phyloP scores from a whole-genome alignment of 352 stramenopile species.

The Globisporangium mamillatum region DNA sequence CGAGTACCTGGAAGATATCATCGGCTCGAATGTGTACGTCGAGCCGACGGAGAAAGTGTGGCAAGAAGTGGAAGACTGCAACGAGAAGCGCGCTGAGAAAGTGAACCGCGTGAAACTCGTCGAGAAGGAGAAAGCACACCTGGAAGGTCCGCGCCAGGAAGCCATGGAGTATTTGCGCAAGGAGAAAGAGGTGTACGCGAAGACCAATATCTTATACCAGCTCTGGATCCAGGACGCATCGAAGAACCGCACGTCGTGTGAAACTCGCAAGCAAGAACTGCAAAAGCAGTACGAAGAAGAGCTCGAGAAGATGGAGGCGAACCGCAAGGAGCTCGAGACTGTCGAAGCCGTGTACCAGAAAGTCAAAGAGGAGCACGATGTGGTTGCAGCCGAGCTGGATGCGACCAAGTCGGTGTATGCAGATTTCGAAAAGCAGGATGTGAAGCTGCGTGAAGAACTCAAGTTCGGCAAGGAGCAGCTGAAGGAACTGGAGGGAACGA shows the following conservation, averaged over 20 bases:
- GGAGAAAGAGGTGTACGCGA: slow-evolving; percentile 94
- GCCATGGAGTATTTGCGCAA: slow-evolving; percentile 94
- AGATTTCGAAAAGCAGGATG: slow-evolving; percentile 96
- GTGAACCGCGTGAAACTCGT: slow-evolving; percentile 98
- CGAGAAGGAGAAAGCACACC: slow-evolving; percentile 95
- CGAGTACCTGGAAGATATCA: slow-evolving; percentile 99
- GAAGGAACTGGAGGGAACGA: slow-evolving; percentile 89
- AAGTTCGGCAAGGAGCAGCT: slow-evolving; percentile 94
- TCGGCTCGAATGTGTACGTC: slow-evolving; percentile 98
- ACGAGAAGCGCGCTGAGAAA: slow-evolving; percentile 91
- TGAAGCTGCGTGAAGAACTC: slow-evolving; percentile 97
- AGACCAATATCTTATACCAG: slow-evolving; percentile 97
- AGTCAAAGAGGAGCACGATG: slow-evolving; percentile 84
- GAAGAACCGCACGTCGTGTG: slow-evolving; percentile 71
- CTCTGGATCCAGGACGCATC: slow-evolving; percentile 85
- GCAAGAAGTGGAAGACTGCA: slow-evolving; percentile 93
- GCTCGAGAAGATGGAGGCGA: slow-evolving; percentile 70
- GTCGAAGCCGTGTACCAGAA: slow-evolving; percentile 83
- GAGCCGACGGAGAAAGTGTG: slow-evolving; percentile 92
- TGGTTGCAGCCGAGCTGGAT: slow-evolving; percentile 83
- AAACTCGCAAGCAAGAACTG: slow-evolving; percentile 60
- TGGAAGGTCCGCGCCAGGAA: slow-evolving; percentile 94
- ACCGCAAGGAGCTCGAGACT: slow-evolving; percentile 72
- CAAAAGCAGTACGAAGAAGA: slow-evolving; percentile 77
- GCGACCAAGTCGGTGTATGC: slow-evolving; percentile 92